Evolutionary conservation across 176 grass and related monocot genomes (phyloP).

Genomic region (Oryza brachyantha): DNA sequence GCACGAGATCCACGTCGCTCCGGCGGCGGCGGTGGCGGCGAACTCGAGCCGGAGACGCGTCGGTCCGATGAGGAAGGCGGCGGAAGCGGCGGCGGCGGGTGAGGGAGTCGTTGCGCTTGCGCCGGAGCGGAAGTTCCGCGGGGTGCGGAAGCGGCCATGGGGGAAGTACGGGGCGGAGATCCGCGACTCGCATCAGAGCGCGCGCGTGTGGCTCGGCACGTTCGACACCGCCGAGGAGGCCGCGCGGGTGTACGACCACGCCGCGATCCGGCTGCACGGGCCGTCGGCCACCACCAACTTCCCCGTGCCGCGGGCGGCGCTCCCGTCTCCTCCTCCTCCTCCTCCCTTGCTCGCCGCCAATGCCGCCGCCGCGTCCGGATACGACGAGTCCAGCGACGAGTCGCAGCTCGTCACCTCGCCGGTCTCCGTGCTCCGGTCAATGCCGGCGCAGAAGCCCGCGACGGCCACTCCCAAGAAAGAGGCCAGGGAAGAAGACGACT

Average conservation of each 20-base stretch:
- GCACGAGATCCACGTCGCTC: constrained; percentile 36
- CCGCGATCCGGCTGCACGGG: constrained; percentile 64
- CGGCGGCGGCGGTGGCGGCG: background rate
- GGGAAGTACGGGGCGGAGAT: constrained; percentile 58
- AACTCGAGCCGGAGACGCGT: background rate
- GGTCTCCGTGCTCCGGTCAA: constrained; percentile 58
- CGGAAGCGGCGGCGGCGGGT: background rate
- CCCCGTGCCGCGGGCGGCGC: background rate
- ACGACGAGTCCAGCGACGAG: constrained; percentile 74
- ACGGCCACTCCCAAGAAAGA: background rate
- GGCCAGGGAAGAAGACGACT: background rate
- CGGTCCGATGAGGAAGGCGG: background rate
- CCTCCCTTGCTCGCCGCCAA: background rate
- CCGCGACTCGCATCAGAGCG: constrained; percentile 45
- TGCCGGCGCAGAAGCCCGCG: background rate
- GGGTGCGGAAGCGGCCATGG: constrained; percentile 50
- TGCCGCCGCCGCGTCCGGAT: background rate
- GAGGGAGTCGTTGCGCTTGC: no score
- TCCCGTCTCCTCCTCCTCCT: background rate
- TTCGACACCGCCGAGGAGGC: constrained; percentile 86
- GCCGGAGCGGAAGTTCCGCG: constrained; percentile 24
- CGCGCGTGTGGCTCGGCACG: constrained; percentile 73
- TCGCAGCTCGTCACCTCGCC: constrained; percentile 57
- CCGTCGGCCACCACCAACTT: constrained; percentile 72
- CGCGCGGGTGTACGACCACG: constrained; percentile 61